These are phyloP conservation scores for Didymellaceae sp. DNA, from an alignment of 2,329 filamentous ascomycete species.

Conservation along the genomic window DNA sequence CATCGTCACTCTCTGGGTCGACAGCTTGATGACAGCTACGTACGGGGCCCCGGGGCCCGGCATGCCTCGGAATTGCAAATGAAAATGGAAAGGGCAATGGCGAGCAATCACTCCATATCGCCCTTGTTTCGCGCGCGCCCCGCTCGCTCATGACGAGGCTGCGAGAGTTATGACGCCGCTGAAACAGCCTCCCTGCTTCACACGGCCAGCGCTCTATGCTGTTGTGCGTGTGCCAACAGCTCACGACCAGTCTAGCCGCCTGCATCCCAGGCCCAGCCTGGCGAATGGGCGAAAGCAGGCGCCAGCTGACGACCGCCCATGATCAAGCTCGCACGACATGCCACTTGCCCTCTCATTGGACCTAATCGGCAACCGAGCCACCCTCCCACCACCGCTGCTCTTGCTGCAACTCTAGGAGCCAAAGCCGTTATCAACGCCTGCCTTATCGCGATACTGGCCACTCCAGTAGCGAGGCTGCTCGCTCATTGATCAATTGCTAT, in stretches of 20 bases:
- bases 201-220: slow-evolving; percentile 15
- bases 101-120: neutral
- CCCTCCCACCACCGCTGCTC: slow-evolving; percentile 11
- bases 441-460: slow-evolving; percentile 35
- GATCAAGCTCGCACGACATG: slow-evolving; percentile 12
- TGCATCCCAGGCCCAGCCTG: slow-evolving; percentile 14
- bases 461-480: slow-evolving; percentile 9
- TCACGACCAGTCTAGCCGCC: slow-evolving; percentile 17
- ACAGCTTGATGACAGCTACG: neutral
- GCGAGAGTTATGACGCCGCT: slow-evolving; percentile 26
- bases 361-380: slow-evolving; percentile 12
- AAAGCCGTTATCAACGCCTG: slow-evolving; percentile 30
- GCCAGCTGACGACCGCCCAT: slow-evolving; percentile 22
- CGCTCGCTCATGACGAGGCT: slow-evolving; percentile 20
- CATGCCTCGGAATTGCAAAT: slow-evolving; percentile 10
- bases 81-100: too few relatives aligned
- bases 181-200: slow-evolving; percentile 36
- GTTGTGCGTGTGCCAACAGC: slow-evolving; percentile 30
- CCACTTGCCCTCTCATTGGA: slow-evolving; percentile 38
- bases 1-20: slow-evolving; percentile 9
- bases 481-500: slow-evolving; percentile 1
- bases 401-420: slow-evolving; percentile 20
- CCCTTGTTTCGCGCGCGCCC: slow-evolving; percentile 18
- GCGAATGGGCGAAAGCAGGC: slow-evolving; percentile 20
- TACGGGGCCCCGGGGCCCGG: neutral